These are phyloP conservation scores for Fusarium tjaetaba DNA, from an alignment of 2,329 filamentous ascomycete genomes.

Conservation along the genomic window DNA sequence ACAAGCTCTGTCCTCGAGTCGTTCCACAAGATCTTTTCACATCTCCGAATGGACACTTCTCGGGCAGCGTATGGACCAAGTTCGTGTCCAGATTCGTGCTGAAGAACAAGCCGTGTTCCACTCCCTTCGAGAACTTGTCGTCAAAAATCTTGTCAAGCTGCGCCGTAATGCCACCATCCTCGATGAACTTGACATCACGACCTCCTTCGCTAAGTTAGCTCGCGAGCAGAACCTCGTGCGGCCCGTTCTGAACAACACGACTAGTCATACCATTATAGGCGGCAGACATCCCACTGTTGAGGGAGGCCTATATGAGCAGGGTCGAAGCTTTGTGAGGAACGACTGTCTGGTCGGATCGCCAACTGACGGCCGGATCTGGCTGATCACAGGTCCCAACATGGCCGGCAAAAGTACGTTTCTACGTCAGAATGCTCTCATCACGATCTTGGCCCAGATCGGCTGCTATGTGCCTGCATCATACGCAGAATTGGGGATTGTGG, in stretches of 20 bases:
- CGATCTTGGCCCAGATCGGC: conserved; percentile 90
- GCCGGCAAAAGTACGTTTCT: conserved; percentile 96
- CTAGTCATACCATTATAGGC: conserved; percentile 79
- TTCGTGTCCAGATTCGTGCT: conserved; percentile 78
- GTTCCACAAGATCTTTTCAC: conserved; percentile 86
- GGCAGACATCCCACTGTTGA: conserved; percentile 95
- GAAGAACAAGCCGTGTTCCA: conserved; percentile 88
- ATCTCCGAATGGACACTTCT: conserved; percentile 84
- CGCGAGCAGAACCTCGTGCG: conserved; percentile 77
- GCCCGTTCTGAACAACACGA: conserved; percentile 74
- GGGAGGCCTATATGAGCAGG: conserved; percentile 79
- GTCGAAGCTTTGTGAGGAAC: conserved; percentile 84
- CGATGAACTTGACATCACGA: conserved; percentile 91
- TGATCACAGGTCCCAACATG: conserved; percentile 93
- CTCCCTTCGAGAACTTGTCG: conserved; percentile 77
- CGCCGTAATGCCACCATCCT: conserved; percentile 90
- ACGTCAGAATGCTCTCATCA: conserved; percentile 93
- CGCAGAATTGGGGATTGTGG: conserved; percentile 89
- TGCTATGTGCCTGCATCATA: conserved; percentile 91
- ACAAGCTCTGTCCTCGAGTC: conserved; percentile 75
- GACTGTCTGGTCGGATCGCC: conserved; percentile 82
- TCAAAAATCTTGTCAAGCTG: conserved; percentile 84
- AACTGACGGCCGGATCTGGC: conserved; percentile 71
- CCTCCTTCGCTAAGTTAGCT: conserved; percentile 84
- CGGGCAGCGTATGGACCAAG: conserved; percentile 81